These are phyloP conservation scores for Bipolaris bicolor DNA, from an alignment of 2,329 filamentous ascomycete genomes.

Conservation along the genomic window DNA sequence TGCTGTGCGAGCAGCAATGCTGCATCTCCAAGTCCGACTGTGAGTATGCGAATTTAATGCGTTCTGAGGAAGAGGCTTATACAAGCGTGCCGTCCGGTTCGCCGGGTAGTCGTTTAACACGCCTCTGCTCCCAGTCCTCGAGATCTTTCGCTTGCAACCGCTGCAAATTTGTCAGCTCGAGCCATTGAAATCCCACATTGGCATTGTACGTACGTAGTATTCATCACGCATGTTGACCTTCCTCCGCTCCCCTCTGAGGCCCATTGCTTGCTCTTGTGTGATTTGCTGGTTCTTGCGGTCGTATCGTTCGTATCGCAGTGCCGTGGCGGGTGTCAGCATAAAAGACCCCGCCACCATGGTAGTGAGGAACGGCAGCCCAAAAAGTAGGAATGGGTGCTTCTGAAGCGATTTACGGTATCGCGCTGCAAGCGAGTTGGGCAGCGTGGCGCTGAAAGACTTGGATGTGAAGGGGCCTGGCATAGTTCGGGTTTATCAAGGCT, in stretches of 20 bases:
- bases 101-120: slow-evolving; percentile 85
- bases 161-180: slow-evolving; percentile 54
- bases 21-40: background rate
- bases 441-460: slow-evolving; percentile 62
- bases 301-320: slow-evolving; percentile 89
- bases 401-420: slow-evolving; percentile 77
- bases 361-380: slow-evolving; percentile 89
- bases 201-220: slow-evolving; percentile 73
- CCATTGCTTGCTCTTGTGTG: slow-evolving; percentile 83
- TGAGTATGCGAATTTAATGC: background rate
- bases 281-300: slow-evolving; percentile 88
- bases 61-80: slow-evolving; percentile 11
- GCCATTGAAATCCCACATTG: background rate
- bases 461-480: slow-evolving; percentile 68
- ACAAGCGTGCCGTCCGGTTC: slow-evolving; percentile 82
- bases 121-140: slow-evolving; percentile 96
- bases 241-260: slow-evolving; percentile 72
- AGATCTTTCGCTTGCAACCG: slow-evolving; percentile 85
- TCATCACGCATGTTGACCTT: slow-evolving; percentile 83
- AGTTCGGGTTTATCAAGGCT: slow-evolving; percentile 5
- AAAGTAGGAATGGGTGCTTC: slow-evolving; percentile 86
- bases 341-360: slow-evolving; percentile 93
- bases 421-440: slow-evolving; percentile 68
- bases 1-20: background rate
- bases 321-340: slow-evolving; percentile 90